Conservation (phyloP, 2,329 filamentous ascomycete species). For the Monilinia aucupariae region DNA sequence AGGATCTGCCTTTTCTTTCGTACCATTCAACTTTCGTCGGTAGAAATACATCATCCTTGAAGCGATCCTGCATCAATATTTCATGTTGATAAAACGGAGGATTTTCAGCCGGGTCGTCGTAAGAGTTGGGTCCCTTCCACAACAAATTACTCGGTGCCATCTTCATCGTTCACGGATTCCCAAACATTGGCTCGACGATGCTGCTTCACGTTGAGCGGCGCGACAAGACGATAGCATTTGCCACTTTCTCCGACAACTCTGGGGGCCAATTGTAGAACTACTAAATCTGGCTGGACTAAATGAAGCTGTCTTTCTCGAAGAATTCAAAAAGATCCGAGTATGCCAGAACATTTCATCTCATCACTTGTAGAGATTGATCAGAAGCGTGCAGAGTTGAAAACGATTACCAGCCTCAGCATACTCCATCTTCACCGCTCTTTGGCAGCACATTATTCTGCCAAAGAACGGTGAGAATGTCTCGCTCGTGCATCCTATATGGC, state of each 20-base stretch:
- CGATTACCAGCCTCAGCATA: neutral
- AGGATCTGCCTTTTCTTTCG: no score
- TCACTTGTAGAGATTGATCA: neutral
- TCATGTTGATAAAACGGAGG: no score
- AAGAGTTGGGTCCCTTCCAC: neutral
- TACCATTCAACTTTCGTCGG: no score
- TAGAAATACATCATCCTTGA: neutral
- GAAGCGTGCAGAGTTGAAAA: neutral
- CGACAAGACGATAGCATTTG: neutral
- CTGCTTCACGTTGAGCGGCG: neutral
- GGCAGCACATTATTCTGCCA: neutral
- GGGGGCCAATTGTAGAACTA: neutral
- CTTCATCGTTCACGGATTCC: neutral
- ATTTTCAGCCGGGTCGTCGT: no score
- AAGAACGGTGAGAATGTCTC: neutral
- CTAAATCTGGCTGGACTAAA: neutral
- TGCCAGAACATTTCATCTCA: neutral
- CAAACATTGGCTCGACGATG: neutral
- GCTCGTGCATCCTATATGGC: neutral
- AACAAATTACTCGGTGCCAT: neutral
- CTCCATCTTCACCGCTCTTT: neutral
- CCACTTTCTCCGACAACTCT: neutral
- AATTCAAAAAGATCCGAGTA: neutral
- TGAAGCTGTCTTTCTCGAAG: neutral
- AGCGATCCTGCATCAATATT: neutral